These are phyloP conservation scores for Globisporangium radiosum DNA, from an alignment of 352 stramenopile genomes.

Conservation along the genomic window DNA sequence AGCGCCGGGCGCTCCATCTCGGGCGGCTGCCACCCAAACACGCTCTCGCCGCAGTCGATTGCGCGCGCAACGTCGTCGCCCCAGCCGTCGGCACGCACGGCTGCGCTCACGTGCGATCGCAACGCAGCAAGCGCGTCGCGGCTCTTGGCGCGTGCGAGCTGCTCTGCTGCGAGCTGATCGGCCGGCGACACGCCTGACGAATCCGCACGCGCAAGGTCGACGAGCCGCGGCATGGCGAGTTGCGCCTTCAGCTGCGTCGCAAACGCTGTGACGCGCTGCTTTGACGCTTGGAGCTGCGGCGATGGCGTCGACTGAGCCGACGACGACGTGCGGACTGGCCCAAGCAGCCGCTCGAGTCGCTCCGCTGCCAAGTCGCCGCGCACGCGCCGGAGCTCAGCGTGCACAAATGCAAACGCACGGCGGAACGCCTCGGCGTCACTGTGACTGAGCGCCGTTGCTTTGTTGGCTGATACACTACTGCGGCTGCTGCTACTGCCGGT, in stretches of 20 bases:
- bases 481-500: slow-evolving; percentile 12
- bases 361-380: slow-evolving; percentile 51
- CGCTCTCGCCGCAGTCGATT: slow-evolving; percentile 50
- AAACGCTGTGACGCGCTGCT: slow-evolving; percentile 45
- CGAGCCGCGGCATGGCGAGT: slow-evolving; percentile 59
- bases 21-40: slow-evolving; percentile 70
- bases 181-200: slow-evolving; percentile 16
- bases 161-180: slow-evolving; percentile 39
- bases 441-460: slow-evolving; percentile 28
- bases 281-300: slow-evolving; percentile 23
- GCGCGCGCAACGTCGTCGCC: slow-evolving; percentile 46
- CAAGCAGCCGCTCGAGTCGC: slow-evolving; percentile 46
- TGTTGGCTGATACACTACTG: no score
- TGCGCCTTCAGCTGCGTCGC: slow-evolving; percentile 47
- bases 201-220: slow-evolving; percentile 31
- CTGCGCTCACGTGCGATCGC: slow-evolving; percentile 31
- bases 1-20: slow-evolving; percentile 66
- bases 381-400: slow-evolving; percentile 41
- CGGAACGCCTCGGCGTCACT: slow-evolving; percentile 53
- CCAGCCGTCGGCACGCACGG: slow-evolving; percentile 48
- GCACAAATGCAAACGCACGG: slow-evolving; percentile 47
- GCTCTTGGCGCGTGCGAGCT: slow-evolving; percentile 40
- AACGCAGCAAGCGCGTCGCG: slow-evolving; percentile 33
- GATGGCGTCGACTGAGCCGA: slow-evolving; percentile 7
- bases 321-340: slow-evolving; percentile 10